phyloP scores from a whole-genome alignment of 495 filamentous ascomycete species.

The Talaromyces proteolyticus region DNA sequence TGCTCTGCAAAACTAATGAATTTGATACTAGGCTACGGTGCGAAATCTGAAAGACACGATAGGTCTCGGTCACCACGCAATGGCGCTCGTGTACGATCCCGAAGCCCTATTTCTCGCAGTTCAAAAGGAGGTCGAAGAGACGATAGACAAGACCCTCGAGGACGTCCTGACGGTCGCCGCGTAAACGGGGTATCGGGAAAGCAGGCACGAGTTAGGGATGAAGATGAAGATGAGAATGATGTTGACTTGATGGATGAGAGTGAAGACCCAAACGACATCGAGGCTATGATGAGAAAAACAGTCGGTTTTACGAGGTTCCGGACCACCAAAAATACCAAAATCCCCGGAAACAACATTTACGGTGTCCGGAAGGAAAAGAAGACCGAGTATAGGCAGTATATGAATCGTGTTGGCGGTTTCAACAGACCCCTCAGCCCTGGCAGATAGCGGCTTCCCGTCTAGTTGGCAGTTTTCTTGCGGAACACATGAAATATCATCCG shows the following conservation, averaged over 20 bases:
- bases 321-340: slow-evolving; percentile 84
- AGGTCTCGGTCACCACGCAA: slow-evolving; percentile 43
- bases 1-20: slow-evolving; percentile 2
- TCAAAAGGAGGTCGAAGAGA: slow-evolving; percentile 24
- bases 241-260: slow-evolving; percentile 42
- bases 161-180: slow-evolving; percentile 15
- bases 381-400: slow-evolving; percentile 95
- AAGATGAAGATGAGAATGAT: slow-evolving; percentile 36
- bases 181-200: slow-evolving; percentile 19
- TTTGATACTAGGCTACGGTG: slow-evolving; percentile 19
- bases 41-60: slow-evolving; percentile 33
- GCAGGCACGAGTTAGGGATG: slow-evolving; percentile 10
- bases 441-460: slow-evolving; percentile 15
- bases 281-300: slow-evolving; percentile 69
- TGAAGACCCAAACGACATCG: slow-evolving; percentile 57
- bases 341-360: slow-evolving; percentile 82
- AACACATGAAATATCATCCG: too few species aligned
- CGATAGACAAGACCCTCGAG: slow-evolving; percentile 25
- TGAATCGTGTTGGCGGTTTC: slow-evolving; percentile 97
- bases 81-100: slow-evolving; percentile 26
- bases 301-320: slow-evolving; percentile 88
- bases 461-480: background rate
- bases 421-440: slow-evolving; percentile 79
- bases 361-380: slow-evolving; percentile 90
- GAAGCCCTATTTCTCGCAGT: slow-evolving; percentile 31